phyloP scores from a whole-genome alignment of 78 protist species.

The Acrasis kona region DNA sequence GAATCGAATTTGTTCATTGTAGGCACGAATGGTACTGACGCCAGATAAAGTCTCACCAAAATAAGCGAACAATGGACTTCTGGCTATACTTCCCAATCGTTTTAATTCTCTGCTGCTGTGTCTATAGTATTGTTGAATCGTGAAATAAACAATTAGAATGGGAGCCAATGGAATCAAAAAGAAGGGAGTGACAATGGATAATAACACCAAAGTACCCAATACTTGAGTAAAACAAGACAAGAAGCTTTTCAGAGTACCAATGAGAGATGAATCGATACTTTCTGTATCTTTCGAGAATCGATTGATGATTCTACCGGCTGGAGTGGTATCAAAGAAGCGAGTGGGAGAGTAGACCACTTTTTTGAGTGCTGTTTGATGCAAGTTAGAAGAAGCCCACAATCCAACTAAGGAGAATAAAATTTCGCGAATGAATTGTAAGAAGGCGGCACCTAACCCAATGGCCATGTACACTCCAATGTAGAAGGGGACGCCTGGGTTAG shows the following conservation, averaged over 20 bases:
- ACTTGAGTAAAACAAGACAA: conserved; percentile 1
- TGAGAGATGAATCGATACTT: conserved; percentile 6
- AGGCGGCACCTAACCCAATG: background rate
- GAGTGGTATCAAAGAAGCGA: conserved; percentile 94
- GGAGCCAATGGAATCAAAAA: conserved; percentile 47
- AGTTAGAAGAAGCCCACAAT: background rate
- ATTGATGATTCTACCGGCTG: conserved; percentile 92
- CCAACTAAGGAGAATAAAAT: conserved; percentile 7
- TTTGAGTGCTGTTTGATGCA: conserved; percentile 25
- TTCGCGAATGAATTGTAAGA: background rate
- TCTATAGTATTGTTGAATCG: conserved; percentile 55
- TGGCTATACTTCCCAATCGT: conserved; percentile 62
- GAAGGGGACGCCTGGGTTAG: background rate
- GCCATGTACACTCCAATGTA: background rate
- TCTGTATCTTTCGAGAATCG: conserved; percentile 77
- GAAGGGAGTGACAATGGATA: conserved; percentile 38
- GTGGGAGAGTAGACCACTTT: conserved; percentile 74
- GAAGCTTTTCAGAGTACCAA: conserved; percentile 14
- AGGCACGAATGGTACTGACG: conserved; percentile 82
- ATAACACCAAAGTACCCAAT: conserved; percentile 18
- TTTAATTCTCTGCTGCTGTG: conserved; percentile 60
- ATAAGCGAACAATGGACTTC: conserved; percentile 75
- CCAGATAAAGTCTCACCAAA: conserved; percentile 84
- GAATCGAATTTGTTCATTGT: conserved; percentile 15
- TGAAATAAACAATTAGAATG: conserved; percentile 38